Conservation (phyloP, 768 basidiomycete species). For the Mrakia blollopis region DNA sequence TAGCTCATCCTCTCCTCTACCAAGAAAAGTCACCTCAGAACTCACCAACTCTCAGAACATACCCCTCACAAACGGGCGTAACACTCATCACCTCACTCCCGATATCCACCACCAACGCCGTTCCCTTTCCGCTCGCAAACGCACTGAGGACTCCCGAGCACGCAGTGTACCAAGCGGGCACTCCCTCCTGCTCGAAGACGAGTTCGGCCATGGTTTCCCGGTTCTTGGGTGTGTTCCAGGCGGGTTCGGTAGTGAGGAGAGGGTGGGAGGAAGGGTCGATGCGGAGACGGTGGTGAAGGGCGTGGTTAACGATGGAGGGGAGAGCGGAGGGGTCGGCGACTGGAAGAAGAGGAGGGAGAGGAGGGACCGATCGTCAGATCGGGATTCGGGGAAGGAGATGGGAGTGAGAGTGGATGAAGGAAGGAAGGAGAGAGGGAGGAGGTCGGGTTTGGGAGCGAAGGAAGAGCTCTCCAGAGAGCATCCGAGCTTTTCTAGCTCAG, state of each 20-base stretch:
- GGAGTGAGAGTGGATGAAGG: conserved; percentile 49
- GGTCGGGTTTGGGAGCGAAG: not conserved
- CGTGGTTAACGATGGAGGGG: conserved; percentile 42
- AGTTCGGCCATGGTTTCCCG: conserved; percentile 93
- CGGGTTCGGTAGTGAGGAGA: conserved; percentile 84
- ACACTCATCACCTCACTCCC: conserved; percentile 85
- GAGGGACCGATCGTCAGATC: conserved; percentile 4
- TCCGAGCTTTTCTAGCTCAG: too few relatives aligned
- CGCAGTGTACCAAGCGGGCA: conserved; percentile 93
- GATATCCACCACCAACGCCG: conserved; percentile 92
- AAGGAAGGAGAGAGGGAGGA: not conserved
- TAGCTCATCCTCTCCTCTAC: not conserved
- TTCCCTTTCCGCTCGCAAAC: conserved; percentile 96
- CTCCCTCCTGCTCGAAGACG: conserved; percentile 93
- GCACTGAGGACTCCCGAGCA: conserved; percentile 91
- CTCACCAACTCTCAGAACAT: conserved; percentile 88
- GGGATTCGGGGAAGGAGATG: conserved; percentile 58
- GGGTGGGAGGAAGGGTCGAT: conserved; percentile 80
- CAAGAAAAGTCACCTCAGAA: not conserved
- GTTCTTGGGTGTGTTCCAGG: conserved; percentile 92
- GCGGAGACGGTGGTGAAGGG: conserved; percentile 62
- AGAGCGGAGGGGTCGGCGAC: conserved; percentile 43
- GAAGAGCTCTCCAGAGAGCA: too few relatives aligned
- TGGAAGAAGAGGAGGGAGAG: conserved; percentile 13
- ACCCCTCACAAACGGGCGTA: conserved; percentile 94